A percentile compares a stretch with the other conserved stretches of the same genome.
phyloP scores from a whole-genome alignment of 441 rosid genomes.

The Gossypium aridum region DNA sequence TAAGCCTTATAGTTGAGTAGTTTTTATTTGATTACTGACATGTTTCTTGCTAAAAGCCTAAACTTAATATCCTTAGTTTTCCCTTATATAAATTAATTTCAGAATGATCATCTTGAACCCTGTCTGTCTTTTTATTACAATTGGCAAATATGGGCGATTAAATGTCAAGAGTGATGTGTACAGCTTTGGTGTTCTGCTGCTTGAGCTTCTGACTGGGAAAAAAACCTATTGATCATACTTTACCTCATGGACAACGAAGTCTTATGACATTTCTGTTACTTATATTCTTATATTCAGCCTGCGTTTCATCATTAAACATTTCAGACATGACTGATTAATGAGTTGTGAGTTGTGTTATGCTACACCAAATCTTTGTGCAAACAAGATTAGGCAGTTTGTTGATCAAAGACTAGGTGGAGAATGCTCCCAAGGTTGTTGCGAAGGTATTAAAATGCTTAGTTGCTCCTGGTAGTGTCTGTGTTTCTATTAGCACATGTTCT shows the following conservation, averaged over 20 bases:
- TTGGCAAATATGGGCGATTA: conserved; percentile 53
- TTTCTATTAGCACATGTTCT: background rate
- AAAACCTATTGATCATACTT: conserved; percentile 65
- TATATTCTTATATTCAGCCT: background rate
- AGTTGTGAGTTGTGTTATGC: conserved; percentile 31
- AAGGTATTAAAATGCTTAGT: conserved; percentile 33
- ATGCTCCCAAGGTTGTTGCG: conserved; percentile 67
- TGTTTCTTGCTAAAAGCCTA: background rate
- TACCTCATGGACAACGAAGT: conserved; percentile 71
- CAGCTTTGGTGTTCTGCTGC: conserved; percentile 69
- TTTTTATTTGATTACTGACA: conserved; percentile 5
- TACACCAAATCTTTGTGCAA: conserved; percentile 66
- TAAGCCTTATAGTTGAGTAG: background rate
- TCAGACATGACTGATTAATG: background rate
- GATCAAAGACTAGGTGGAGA: conserved; percentile 67
- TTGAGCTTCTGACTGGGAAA: conserved; percentile 63
- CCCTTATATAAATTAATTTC: background rate
- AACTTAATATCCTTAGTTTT: background rate
- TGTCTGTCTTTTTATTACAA: conserved; percentile 2
- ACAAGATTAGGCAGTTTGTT: conserved; percentile 63
- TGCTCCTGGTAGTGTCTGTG: background rate
- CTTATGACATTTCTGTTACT: conserved; percentile 37
- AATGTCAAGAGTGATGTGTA: conserved; percentile 72
- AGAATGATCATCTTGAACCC: conserved; percentile 4
- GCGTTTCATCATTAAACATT: background rate